phyloP scores from a whole-genome alignment of 1,284 basidiomycete species.

The Heterobasidion irregulare region DNA sequence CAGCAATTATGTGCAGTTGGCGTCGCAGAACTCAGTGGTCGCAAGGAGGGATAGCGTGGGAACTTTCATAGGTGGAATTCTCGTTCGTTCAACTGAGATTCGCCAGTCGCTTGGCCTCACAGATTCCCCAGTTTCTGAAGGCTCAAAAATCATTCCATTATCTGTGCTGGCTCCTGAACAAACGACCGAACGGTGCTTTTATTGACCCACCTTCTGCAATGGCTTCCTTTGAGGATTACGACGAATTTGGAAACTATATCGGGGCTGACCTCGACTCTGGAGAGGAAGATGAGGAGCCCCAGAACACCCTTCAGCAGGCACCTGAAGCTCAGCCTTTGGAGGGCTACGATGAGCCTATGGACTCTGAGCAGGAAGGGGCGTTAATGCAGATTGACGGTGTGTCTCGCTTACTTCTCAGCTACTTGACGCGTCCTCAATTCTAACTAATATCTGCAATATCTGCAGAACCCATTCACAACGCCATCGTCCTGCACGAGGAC shows the following conservation, averaged over 20 bases:
- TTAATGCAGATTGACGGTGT: conserved; percentile 79
- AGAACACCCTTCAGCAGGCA: conserved; percentile 34
- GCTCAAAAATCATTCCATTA: too few species aligned
- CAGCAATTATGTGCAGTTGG: too few species aligned
- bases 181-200: too few species aligned
- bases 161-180: too few species aligned
- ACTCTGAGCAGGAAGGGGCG: conserved; percentile 41
- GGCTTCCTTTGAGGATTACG: conserved; percentile 81
- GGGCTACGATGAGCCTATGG: conserved; percentile 64
- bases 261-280: conserved; percentile 89
- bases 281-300: conserved; percentile 51
- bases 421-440: neutral
- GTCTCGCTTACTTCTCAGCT: conserved; percentile 16
- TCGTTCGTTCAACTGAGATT: too few species aligned
- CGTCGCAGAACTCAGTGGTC: too few species aligned
- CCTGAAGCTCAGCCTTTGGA: conserved; percentile 45
- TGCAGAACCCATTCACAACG: conserved; percentile 69
- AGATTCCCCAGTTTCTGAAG: too few species aligned
- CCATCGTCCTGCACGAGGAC: conserved; percentile 92
- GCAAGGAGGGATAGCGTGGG: too few species aligned
- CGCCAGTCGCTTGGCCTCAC: too few species aligned
- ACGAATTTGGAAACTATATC: conserved; percentile 95
- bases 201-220: conserved; percentile 24
- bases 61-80: too few species aligned
- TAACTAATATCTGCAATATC: neutral